Percentiles rank a stretch among this genome's conserved stretches.
phyloP scores from a whole-genome alignment of 2,329 filamentous ascomycete species.

The Aspergillus arachidicola region DNA sequence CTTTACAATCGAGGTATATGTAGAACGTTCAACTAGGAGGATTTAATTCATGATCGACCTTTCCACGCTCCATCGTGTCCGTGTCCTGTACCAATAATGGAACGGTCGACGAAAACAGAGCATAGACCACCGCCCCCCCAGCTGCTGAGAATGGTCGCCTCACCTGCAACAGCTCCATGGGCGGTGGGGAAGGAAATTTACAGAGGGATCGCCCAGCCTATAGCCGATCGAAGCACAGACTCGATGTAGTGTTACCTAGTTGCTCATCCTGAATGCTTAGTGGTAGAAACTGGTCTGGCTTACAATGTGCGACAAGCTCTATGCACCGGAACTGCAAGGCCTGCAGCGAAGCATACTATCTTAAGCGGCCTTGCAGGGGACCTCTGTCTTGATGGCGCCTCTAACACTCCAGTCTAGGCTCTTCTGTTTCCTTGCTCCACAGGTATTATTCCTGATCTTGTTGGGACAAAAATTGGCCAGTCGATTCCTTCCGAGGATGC shows the following conservation, averaged over 20 bases:
- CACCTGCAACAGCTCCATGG: constrained; percentile 18
- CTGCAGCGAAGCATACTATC: constrained; percentile 12
- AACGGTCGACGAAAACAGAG: constrained; percentile 4
- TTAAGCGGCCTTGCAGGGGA: constrained; percentile 12
- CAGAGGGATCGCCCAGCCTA: neutral
- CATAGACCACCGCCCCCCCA: constrained; percentile 21
- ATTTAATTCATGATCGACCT: neutral
- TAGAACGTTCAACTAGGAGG: constrained; percentile 9
- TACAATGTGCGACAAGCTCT: constrained; percentile 3
- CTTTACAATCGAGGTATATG: neutral
- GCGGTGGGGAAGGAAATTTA: constrained; percentile 10
- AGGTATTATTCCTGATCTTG: neutral
- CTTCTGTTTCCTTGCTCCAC: neutral
- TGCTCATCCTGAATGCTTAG: neutral
- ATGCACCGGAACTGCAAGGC: constrained; percentile 15
- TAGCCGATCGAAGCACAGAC: neutral
- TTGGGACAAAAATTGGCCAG: neutral
- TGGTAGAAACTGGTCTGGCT: neutral
- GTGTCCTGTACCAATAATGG: neutral
- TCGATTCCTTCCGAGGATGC: neutral
- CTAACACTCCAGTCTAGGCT: constrained; percentile 7
- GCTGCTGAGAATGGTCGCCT: constrained; percentile 25
- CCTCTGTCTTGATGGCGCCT: constrained; percentile 6
- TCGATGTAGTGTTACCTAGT: neutral
- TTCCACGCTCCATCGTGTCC: neutral